Percentiles rank a stretch among this genome's conserved stretches.
These are phyloP conservation scores for Starmera stellimalicola DNA, from an alignment of 1,139 yeast species.

Conservation along the genomic window DNA sequence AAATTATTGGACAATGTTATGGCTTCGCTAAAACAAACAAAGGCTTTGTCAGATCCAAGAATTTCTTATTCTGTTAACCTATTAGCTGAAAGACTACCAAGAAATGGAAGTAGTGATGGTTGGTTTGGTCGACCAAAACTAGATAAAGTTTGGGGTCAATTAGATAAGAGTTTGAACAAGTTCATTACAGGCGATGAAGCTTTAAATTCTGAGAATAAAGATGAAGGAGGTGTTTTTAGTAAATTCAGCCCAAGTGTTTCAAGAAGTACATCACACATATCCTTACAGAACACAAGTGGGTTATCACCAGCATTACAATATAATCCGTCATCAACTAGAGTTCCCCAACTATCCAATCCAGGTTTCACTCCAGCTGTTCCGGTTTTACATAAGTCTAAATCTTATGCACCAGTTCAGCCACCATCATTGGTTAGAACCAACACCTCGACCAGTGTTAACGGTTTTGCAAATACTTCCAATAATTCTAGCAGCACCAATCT, in stretches of 20 bases:
- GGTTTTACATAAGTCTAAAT: constrained; percentile 1
- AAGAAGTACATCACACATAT: constrained; percentile 38
- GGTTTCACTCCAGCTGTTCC: constrained; percentile 2
- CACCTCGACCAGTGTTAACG: not conserved
- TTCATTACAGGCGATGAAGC: constrained; percentile 85
- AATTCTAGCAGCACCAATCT: not conserved
- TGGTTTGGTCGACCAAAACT: constrained; percentile 67
- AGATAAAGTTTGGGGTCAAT: constrained; percentile 80
- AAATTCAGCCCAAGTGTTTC: constrained; percentile 62
- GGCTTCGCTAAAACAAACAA: constrained; percentile 32
- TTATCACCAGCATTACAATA: constrained; percentile 15
- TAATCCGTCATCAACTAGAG: constrained; percentile 5
- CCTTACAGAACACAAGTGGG: constrained; percentile 9
- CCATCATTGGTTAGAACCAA: constrained; percentile 1
- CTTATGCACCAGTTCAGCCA: not conserved
- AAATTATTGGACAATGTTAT: constrained; percentile 47
- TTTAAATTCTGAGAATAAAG: constrained; percentile 26
- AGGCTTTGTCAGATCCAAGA: constrained; percentile 31
- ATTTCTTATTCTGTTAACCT: constrained; percentile 28
- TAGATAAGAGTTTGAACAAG: constrained; percentile 70
- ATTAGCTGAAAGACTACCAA: constrained; percentile 36
- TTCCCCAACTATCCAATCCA: constrained; percentile 3
- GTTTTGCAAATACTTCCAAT: not conserved
- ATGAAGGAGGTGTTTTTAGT: constrained; percentile 53
- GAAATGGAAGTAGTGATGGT: constrained; percentile 28